Evolutionary conservation across 306 rosid species (phyloP), one percentile per base, ranked within the genome.

Genomic region (Gleditsia sinensis): DNA sequence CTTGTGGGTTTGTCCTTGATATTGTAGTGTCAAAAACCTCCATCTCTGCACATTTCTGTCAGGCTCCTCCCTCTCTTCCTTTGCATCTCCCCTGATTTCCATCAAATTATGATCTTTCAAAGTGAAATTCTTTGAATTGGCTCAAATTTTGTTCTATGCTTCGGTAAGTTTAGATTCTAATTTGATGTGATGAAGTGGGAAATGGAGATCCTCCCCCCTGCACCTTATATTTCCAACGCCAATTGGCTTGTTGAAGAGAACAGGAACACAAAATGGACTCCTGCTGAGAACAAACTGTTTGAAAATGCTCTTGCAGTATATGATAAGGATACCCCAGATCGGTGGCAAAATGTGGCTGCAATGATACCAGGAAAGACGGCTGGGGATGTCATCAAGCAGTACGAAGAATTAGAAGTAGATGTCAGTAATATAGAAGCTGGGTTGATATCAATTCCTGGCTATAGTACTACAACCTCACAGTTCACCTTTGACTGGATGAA

Each of bases 251-350:
- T 83, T 12, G 87, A 70, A 28, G 84, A 89, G 17, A 67, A 58
- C 75, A 88, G 55, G 72, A 71, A 72, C 72, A 61, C 84, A 20
- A 85, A 76, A 75, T 94, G 98, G 98, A 94, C 98, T 7, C 74
- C 74, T 2, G 89, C 85, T 7, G 98, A 94, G 90, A 94, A 94
- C 92, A 94, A 94, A 36, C 19, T 80, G 69, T 94, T 94, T 57
- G 99, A 94, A 39, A 92, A 94, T 82, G 97, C 99, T 48, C 86
- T 94, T 27, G 99, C 99, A 0, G 77, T 92, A 49, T 75, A 74
- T 67, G 97, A 90, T 39, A 87, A 84, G 74, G 97, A 94, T 39
- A 83, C 89, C 1, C 96, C 93, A 6, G 99, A 94, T 32, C 75
- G 97, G 82, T 94, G 99, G 99, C 79, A 71, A 24, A 84, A 81